These are phyloP conservation scores for Backusella macrospora DNA, from an alignment of 192 early-diverging fungal species.

Conservation along the genomic window DNA sequence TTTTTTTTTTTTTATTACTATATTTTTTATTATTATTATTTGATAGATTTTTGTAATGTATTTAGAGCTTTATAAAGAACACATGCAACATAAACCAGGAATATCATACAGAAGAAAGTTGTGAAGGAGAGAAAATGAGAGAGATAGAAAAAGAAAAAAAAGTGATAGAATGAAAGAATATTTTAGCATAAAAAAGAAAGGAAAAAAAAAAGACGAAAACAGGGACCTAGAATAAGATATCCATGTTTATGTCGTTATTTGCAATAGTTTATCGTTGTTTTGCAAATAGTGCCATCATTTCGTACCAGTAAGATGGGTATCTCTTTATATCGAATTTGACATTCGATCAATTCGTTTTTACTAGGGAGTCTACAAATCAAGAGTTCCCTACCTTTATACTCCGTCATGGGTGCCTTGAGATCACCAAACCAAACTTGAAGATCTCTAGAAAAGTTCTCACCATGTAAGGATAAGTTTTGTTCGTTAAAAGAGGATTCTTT, in stretches of 20 bases:
- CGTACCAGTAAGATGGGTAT: conserved; percentile 43
- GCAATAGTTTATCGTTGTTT: conserved; percentile 26
- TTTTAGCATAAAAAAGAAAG: too few relatives aligned
- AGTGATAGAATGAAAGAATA: neutral
- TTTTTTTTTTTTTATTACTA: neutral
- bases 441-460: conserved; percentile 69
- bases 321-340: conserved; percentile 7
- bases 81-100: conserved; percentile 2
- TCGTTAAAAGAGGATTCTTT: conserved; percentile 10
- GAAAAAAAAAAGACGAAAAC: neutral
- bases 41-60: conserved; percentile 12
- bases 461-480: conserved; percentile 59
- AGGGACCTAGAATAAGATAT: too few relatives aligned
- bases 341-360: conserved; percentile 31
- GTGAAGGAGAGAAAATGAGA: neutral
- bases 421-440: conserved; percentile 77
- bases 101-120: conserved; percentile 7
- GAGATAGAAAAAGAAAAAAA: neutral
- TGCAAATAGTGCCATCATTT: conserved; percentile 44
- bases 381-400: conserved; percentile 51
- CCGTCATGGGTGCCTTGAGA: conserved; percentile 51
- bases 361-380: conserved; percentile 47
- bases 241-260: neutral
- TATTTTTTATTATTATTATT: conserved; percentile 15
- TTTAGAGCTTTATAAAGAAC: conserved; percentile 11